Evolutionary conservation across 1,284 basidiomycete genomes (phyloP), one percentile per base, ranked within the genome.

Genomic region (Coniferiporia weirii): DNA sequence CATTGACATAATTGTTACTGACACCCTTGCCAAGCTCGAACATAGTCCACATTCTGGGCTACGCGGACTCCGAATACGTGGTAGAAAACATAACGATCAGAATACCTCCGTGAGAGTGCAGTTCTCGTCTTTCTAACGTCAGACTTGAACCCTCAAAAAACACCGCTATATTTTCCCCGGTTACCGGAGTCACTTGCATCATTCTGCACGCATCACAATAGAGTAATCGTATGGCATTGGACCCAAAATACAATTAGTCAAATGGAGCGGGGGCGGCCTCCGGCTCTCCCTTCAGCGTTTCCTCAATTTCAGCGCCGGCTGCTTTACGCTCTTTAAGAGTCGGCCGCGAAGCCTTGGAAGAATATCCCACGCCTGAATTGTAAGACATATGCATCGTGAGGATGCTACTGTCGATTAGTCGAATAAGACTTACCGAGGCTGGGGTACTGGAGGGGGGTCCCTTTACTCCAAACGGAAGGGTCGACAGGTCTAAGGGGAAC

Each of bases 1-100:
- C 27, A 27, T 27, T 27, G 27, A 27, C 27, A 27, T 27, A 27
- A 5, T 27, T 27, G 27, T 27, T 27, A 5, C 27, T 27, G 5
- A 27, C 27, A 3, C 27, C 5, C 5, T 5, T 27, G 27, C 27
- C 27, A 27, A 27, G 15, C 27, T 51, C 19, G 35, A 35, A 91
- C 61, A 88, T 98, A 47, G 77, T 87, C 13, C 83, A 87, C 63
- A 70, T 94, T 8, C 74, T 99, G 44, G 96, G 94, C 0, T 98
- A 98, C 72, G 91, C 91, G 17, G 96, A 98, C 70, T 93, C 93
- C 38, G 95, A 98, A 69, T 94, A 98, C 74, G 92, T 98, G 40
- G 95, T 97, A 3, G 96, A 98, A 68, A 91, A 93, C 66, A 87
- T 96, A 66, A 91, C 89, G 2, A 86, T 91, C 61, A 78, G 85